phyloP scores from a whole-genome alignment of 371 early-diverging fungal genomes.

The Mucor piriformis region DNA sequence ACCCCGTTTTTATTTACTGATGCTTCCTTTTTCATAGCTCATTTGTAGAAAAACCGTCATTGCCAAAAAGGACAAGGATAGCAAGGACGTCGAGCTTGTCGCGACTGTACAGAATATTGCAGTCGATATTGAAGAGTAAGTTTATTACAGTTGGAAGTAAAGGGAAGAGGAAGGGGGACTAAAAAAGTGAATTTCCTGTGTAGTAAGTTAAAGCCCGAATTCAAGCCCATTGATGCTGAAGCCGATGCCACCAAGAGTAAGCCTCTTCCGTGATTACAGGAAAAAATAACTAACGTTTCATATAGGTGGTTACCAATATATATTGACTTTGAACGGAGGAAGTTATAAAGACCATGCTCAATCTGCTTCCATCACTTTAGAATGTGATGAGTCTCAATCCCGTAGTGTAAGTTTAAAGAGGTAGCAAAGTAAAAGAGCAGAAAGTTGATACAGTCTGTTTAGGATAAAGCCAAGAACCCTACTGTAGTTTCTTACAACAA shows the following conservation, averaged over 20 bases:
- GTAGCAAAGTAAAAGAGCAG: too few species aligned
- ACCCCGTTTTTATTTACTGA: too few species aligned
- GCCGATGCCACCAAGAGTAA: constrained; percentile 36
- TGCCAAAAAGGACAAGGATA: constrained; percentile 9
- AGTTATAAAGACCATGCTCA: constrained; percentile 11
- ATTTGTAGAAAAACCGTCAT: constrained; percentile 27
- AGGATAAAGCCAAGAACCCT: constrained; percentile 35
- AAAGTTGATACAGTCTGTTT: too few species aligned
- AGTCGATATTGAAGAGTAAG: constrained; percentile 28
- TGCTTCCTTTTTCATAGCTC: too few species aligned
- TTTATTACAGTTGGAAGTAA: background rate
- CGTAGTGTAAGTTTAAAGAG: background rate
- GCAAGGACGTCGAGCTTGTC: constrained; percentile 4
- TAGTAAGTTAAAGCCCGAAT: constrained; percentile 16
- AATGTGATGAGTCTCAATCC: constrained; percentile 28
- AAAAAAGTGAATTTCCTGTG: background rate
- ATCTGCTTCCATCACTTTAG: constrained; percentile 30
- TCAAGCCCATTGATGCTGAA: constrained; percentile 21
- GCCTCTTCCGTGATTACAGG: too few species aligned
- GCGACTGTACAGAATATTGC: constrained; percentile 28
- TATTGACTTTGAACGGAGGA: constrained; percentile 32
- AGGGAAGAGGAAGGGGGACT: background rate
- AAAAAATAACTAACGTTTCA: background rate
- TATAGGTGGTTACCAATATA: constrained; percentile 31
- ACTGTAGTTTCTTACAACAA: constrained; percentile 35